Evolutionary conservation across 2,329 filamentous ascomycete species (phyloP).

Genomic region (Cordyceps farinosa): DNA sequence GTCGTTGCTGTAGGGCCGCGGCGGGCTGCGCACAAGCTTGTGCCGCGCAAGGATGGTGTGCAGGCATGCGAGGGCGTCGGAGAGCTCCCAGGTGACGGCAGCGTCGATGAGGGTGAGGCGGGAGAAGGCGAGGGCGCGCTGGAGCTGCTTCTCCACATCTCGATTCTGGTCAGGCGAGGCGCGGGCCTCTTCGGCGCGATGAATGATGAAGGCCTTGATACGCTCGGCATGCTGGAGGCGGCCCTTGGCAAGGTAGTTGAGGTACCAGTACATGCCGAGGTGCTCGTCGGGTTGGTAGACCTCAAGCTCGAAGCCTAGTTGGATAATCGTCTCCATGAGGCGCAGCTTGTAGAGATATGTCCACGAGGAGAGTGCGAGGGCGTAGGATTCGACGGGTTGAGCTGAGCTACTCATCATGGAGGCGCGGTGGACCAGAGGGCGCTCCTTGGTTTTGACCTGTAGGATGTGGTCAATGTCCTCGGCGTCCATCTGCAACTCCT

Average conservation of each 20-base stretch:
- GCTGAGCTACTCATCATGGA: conserved; percentile 26
- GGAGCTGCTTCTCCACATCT: conserved; percentile 41
- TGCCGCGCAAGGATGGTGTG: conserved; percentile 65
- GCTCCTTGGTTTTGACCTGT: conserved; percentile 57
- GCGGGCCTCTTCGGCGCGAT: conserved; percentile 32
- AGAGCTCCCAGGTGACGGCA: conserved; percentile 56
- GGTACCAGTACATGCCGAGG: conserved; percentile 85
- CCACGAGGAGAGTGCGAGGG: conserved; percentile 82
- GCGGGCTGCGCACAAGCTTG: conserved; percentile 46
- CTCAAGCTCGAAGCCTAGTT: conserved; percentile 91
- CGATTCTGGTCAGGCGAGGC: conserved; percentile 22
- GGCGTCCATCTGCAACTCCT: conserved; percentile 75
- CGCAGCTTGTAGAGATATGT: conserved; percentile 85
- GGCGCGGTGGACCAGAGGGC: conserved; percentile 50
- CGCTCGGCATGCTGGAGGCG: conserved; percentile 67
- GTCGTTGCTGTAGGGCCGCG: conserved; percentile 63
- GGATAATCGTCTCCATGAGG: conserved; percentile 80
- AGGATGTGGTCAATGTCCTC: conserved; percentile 72
- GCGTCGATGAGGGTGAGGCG: conserved; percentile 62
- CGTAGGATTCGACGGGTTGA: conserved; percentile 51
- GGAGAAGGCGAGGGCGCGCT: conserved; percentile 51
- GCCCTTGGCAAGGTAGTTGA: conserved; percentile 69
- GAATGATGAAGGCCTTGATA: conserved; percentile 63
- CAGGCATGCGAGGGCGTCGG: conserved; percentile 55
- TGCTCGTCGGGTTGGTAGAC: conserved; percentile 85